Evolutionary conservation across 2,329 filamentous ascomycete genomes (phyloP).

Genomic region (Colletotrichum eremochloae): DNA sequence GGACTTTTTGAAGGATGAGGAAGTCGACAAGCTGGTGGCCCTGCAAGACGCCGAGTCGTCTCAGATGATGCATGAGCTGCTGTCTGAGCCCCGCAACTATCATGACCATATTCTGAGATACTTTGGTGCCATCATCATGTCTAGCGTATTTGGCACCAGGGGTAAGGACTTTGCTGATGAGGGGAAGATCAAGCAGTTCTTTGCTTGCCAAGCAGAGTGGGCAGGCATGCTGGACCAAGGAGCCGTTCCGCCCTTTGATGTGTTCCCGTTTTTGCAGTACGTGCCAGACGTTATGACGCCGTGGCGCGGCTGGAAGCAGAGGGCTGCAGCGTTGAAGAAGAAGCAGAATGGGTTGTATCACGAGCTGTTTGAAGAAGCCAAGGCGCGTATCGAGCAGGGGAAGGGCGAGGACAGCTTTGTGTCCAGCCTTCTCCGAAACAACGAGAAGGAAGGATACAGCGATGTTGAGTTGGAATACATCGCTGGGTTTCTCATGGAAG

Average conservation of each 20-base stretch:
- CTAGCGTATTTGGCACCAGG: conserved; percentile 27
- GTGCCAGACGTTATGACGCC: conserved; percentile 17
- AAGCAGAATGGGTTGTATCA: conserved; percentile 24
- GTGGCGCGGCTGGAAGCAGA: conserved; percentile 18
- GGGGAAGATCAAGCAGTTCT: conserved; percentile 41
- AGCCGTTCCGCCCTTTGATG: conserved; percentile 46
- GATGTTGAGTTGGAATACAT: conserved; percentile 45
- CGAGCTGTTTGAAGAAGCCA: conserved; percentile 13
- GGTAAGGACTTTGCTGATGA: conserved; percentile 38
- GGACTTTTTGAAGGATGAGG: conserved; percentile 3
- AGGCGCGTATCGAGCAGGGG: conserved; percentile 5
- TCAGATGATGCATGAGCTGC: conserved; percentile 21
- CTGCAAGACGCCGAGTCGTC: conserved; percentile 24
- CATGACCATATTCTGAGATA: conserved; percentile 17
- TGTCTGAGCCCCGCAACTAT: background rate
- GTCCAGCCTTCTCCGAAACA: conserved; percentile 9
- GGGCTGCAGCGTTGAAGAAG: conserved; percentile 10
- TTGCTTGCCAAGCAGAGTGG: conserved; percentile 45
- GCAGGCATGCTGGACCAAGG: conserved; percentile 47
- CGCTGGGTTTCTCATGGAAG: conserved; percentile 44
- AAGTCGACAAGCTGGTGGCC: conserved; percentile 3
- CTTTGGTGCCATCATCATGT: conserved; percentile 19
- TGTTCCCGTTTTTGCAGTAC: conserved; percentile 43
- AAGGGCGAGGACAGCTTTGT: conserved; percentile 20
- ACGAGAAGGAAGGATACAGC: conserved; percentile 37